phyloP scores from a whole-genome alignment of 495 filamentous ascomycete genomes.

The Massariosphaeria phaeospora region DNA sequence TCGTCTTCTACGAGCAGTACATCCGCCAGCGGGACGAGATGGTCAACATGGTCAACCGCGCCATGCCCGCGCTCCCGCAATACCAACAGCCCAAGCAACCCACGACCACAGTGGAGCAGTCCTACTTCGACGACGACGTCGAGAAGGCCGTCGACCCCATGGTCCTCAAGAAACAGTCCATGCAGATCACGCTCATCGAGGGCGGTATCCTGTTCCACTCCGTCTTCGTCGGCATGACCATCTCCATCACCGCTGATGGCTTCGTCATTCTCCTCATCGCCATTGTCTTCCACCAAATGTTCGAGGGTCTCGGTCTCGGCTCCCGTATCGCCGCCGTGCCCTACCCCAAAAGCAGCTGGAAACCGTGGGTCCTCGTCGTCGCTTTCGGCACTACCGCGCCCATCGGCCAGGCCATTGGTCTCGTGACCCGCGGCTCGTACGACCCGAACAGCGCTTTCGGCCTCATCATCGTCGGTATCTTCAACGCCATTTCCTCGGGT shows the following conservation, averaged over 20 bases:
- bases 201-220: constrained; percentile 50
- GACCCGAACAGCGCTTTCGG: constrained; percentile 61
- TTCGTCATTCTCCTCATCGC: constrained; percentile 35
- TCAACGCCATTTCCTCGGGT: constrained; percentile 59
- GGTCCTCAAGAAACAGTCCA: constrained; percentile 47
- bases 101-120: constrained; percentile 3
- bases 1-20: constrained; percentile 54
- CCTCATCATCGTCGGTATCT: constrained; percentile 60
- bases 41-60: constrained; percentile 44
- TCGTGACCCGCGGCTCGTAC: constrained; percentile 54
- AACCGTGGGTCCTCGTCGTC: constrained; percentile 61
- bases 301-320: constrained; percentile 36
- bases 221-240: constrained; percentile 35
- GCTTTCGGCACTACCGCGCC: constrained; percentile 58
- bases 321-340: constrained; percentile 50
- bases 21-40: constrained; percentile 50
- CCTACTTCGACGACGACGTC: constrained; percentile 36
- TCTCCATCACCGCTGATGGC: constrained; percentile 29
- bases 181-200: constrained; percentile 54
- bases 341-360: constrained; percentile 45
- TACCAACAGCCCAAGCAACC: constrained; percentile 24
- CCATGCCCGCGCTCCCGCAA: constrained; percentile 16
- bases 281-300: constrained; percentile 34
- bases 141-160: constrained; percentile 43
- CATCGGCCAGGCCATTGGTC: constrained; percentile 57